Conservation (phyloP, 1,139 yeast genomes). For the Sugiyamaella grinbergsii region DNA sequence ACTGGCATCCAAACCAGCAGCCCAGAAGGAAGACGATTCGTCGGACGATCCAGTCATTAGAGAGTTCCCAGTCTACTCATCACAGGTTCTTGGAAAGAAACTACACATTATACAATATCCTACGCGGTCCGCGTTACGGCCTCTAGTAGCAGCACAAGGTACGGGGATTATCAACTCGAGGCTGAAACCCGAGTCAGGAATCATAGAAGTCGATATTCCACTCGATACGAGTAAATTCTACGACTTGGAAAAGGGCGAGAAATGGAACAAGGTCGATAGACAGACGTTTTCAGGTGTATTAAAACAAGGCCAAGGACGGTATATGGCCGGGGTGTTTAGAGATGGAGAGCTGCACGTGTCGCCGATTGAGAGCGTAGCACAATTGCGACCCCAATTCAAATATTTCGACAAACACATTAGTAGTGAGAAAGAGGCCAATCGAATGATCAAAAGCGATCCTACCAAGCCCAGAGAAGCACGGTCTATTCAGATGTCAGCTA, state of each 20-base stretch:
- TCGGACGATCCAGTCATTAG: slow-evolving; percentile 73
- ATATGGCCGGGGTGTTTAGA: slow-evolving; percentile 55
- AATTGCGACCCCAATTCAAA: slow-evolving; percentile 77
- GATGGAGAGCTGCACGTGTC: slow-evolving; percentile 60
- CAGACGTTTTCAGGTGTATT: slow-evolving; percentile 66
- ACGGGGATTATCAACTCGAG: slow-evolving; percentile 53
- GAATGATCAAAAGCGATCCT: slow-evolving; percentile 45
- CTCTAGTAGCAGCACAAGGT: slow-evolving; percentile 47
- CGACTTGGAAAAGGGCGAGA: slow-evolving; percentile 61
- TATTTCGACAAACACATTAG: slow-evolving; percentile 54
- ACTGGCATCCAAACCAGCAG: no score
- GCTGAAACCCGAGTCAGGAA: slow-evolving; percentile 60
- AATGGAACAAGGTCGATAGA: slow-evolving; percentile 59
- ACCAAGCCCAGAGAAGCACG: slow-evolving; percentile 55
- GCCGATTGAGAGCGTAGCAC: slow-evolving; percentile 70
- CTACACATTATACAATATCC: slow-evolving; percentile 69
- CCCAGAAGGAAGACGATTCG: slow-evolving; percentile 13
- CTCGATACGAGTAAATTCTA: slow-evolving; percentile 64
- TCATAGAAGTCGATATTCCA: slow-evolving; percentile 73
- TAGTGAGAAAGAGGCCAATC: slow-evolving; percentile 41
- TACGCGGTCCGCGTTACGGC: slow-evolving; percentile 58
- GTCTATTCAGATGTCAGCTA: slow-evolving; percentile 76
- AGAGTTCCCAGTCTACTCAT: slow-evolving; percentile 67
- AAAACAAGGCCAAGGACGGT: slow-evolving; percentile 51
- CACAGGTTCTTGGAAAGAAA: slow-evolving; percentile 39